phyloP scores from a whole-genome alignment of 2,329 filamentous ascomycete genomes.

The Verticillium nubilum region DNA sequence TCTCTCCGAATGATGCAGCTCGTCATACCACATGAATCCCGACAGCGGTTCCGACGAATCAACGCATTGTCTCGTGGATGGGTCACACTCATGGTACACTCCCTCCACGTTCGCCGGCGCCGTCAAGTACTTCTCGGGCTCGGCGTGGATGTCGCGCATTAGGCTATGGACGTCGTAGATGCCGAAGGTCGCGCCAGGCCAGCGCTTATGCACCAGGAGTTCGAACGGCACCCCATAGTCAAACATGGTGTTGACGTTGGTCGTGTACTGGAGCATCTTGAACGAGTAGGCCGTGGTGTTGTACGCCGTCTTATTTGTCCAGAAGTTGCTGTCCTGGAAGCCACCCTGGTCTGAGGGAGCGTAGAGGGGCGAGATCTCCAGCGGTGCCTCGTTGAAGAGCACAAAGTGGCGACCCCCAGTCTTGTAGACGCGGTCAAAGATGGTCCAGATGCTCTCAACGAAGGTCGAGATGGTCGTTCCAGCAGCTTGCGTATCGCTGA shows the following conservation, averaged over 20 bases:
- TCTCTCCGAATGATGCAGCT: conserved; percentile 65
- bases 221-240: conserved; percentile 45
- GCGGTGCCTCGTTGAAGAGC: conserved; percentile 62
- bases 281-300: conserved; percentile 40
- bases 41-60: conserved; percentile 38
- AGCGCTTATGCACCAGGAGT: conserved; percentile 35
- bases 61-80: conserved; percentile 24
- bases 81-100: conserved; percentile 48
- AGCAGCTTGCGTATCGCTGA: conserved; percentile 56
- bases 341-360: conserved; percentile 40
- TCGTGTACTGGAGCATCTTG: conserved; percentile 41
- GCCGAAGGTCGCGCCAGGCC: conserved; percentile 55
- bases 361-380: conserved; percentile 66
- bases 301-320: conserved; percentile 37
- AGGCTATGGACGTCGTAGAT: conserved; percentile 63
- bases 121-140: conserved; percentile 57
- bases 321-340: conserved; percentile 35
- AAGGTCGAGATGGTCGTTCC: conserved; percentile 60
- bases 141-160: conserved; percentile 58
- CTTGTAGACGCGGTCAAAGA: conserved; percentile 58
- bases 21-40: conserved; percentile 67
- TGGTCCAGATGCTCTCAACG: conserved; percentile 61
- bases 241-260: conserved; percentile 42
- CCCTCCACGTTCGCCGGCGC: conserved; percentile 58
- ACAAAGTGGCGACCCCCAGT: conserved; percentile 67